These are phyloP conservation scores for Yamagishiella unicocca DNA, from an alignment of 139 green algal species.

Conservation along the genomic window DNA sequence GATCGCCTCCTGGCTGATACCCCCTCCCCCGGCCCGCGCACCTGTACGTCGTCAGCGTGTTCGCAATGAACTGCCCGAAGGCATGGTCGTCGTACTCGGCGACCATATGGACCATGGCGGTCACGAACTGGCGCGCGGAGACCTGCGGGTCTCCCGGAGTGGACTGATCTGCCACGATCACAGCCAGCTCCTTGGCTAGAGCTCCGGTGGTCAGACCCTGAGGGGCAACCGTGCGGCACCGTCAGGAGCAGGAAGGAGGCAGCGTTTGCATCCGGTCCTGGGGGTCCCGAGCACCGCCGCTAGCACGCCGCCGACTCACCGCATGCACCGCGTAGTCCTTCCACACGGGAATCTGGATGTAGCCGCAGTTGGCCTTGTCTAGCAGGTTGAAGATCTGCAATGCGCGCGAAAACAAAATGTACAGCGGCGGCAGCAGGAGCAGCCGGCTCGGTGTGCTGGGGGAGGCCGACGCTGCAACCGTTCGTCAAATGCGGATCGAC, in stretches of 20 bases:
- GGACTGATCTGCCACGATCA: slow-evolving; percentile 16
- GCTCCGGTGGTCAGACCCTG: slow-evolving; percentile 23
- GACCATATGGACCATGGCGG: slow-evolving; percentile 4
- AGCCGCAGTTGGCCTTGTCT: background rate
- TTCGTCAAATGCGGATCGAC: too few relatives aligned
- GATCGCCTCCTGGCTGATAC: too few relatives aligned
- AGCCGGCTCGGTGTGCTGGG: too few relatives aligned
- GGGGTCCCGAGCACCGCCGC: too few relatives aligned
- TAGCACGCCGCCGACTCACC: too few relatives aligned
- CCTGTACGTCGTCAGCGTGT: slow-evolving; percentile 16
- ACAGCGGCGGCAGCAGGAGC: too few relatives aligned
- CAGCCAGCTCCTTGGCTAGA: slow-evolving; percentile 1
- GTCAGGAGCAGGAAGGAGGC: background rate
- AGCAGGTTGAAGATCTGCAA: slow-evolving; percentile 31
- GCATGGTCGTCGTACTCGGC: background rate
- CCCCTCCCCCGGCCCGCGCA: background rate
- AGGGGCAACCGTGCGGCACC: too few relatives aligned
- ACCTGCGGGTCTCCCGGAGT: background rate
- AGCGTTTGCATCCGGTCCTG: too few relatives aligned
- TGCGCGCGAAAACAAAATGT: too few relatives aligned
- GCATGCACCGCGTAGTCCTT: background rate
- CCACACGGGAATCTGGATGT: background rate
- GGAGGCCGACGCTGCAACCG: too few relatives aligned
- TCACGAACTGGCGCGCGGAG: slow-evolving; percentile 6
- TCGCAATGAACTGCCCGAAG: slow-evolving; percentile 10